Conservation (phyloP, 768 basidiomycete species). For the Termitomyces sp. region DNA sequence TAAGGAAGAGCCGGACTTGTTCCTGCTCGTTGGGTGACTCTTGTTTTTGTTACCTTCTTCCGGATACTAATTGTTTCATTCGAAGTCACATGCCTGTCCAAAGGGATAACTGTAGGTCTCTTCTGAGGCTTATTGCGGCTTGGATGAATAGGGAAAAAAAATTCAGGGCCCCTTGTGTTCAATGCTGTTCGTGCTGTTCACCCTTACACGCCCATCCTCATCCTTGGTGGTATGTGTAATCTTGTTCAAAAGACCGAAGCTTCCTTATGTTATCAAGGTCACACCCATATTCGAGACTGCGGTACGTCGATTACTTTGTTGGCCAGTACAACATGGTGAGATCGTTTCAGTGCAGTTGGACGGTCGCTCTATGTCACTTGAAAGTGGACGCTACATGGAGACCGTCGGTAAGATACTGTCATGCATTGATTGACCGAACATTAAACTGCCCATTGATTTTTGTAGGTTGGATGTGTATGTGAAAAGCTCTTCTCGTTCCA, state of each 20-base stretch:
- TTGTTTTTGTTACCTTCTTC: neutral
- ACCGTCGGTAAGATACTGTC: constrained; percentile 58
- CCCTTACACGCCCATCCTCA: constrained; percentile 68
- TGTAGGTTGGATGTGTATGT: constrained; percentile 64
- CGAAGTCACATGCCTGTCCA: constrained; percentile 79
- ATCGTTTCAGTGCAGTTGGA: constrained; percentile 54
- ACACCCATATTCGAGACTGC: constrained; percentile 80
- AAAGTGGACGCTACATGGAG: constrained; percentile 90
- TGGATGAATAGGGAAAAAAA: neutral
- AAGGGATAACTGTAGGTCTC: constrained; percentile 51
- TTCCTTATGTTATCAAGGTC: constrained; percentile 33
- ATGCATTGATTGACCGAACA: neutral
- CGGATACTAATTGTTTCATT: neutral
- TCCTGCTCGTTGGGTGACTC: constrained; percentile 63
- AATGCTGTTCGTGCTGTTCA: constrained; percentile 71
- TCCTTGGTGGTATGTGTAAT: constrained; percentile 59
- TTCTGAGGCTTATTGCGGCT: neutral
- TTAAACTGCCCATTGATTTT: neutral
- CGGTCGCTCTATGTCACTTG: constrained; percentile 70
- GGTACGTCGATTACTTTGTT: constrained; percentile 29
- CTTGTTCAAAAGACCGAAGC: neutral
- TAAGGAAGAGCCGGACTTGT: constrained; percentile 75
- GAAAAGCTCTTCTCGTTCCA: neutral
- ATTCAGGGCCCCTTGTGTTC: constrained; percentile 65
- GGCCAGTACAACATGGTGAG: neutral